Evolutionary conservation across 805 yeast species (phyloP), one percentile per base, ranked within the genome.

Genomic region (Yamadazyma paraphyllophila): DNA sequence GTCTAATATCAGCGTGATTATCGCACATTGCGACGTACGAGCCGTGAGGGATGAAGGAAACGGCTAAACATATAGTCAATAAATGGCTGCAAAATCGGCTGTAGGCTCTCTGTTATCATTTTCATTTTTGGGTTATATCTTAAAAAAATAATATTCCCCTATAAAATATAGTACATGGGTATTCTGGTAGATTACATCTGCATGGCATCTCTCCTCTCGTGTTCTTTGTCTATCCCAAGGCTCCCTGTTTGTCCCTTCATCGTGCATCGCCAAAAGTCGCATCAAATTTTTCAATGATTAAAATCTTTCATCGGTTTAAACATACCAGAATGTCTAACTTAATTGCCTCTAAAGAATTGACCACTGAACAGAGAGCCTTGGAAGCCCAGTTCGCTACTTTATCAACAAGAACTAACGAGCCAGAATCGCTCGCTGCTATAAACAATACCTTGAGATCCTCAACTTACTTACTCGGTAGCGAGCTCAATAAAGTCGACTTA

Each of bases 361-460:
- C 65, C 36, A 54, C 56, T 34, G 79, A 76, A 45, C 86, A 84
- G 69, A 73, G 76, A 59, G 96, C 96, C 16, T 73, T 83, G 54
- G 74, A 78, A 52, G 77, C 90, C 29, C 96, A 91, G 68, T 87
- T 92, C 84, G 74, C 74, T 47, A 82, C 96, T 4, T 73, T 90
- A 43, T 74, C 91, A n/a, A 65, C 71, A 46, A 74, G 84, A 56
- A 67, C 87, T 43, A 61, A 57, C 46, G 76, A 69, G 52, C 82
- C 85, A 26, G 67, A 61, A 48, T 53, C 63, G 36, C 58, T 68
- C 50, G 53, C 47, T 38, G 54, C 79, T 46, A 78, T 94, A 56
- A 91, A 91, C 67, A 80, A 80, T 48, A 69, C 76, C 41, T 77
- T 92, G 58, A 83, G 85, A 65, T 69, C 76, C 46, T 73, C 77